phyloP scores from a whole-genome alignment of 2,329 filamentous ascomycete species.

The Aphanocladium album region DNA sequence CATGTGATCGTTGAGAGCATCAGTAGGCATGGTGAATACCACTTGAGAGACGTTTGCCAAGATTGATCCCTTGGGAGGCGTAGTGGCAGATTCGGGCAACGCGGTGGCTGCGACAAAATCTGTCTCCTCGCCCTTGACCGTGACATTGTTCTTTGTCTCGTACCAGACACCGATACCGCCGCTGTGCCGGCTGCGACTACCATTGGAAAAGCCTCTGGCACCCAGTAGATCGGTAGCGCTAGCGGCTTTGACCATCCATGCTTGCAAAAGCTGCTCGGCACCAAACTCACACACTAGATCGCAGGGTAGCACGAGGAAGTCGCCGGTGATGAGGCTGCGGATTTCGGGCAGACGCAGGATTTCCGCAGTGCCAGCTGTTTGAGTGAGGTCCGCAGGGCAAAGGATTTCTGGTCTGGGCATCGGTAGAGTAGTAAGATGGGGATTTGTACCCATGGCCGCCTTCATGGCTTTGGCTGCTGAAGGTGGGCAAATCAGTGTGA shows the following conservation, averaged over 20 bases:
- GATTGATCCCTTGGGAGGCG: conserved; percentile 52
- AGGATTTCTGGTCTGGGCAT: conserved; percentile 70
- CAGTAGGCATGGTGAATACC: conserved; percentile 81
- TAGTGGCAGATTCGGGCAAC: conserved; percentile 48
- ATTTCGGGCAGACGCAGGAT: conserved; percentile 82
- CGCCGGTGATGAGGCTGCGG: conserved; percentile 68
- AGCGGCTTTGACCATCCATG: conserved; percentile 84
- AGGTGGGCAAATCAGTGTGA: conserved; percentile 58
- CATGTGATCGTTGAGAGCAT: conserved; percentile 78
- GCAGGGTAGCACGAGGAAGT: conserved; percentile 89
- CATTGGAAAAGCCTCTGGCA: conserved; percentile 36
- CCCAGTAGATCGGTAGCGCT: conserved; percentile 60
- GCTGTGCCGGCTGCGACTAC: conserved; percentile 44
- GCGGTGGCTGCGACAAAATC: conserved; percentile 83
- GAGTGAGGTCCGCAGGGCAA: conserved; percentile 68
- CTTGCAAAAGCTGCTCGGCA: conserved; percentile 75
- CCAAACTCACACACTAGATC: conserved; percentile 88
- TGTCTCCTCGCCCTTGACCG: conserved; percentile 84
- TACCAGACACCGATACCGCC: conserved; percentile 90
- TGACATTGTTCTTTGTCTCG: conserved; percentile 69
- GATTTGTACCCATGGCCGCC: conserved; percentile 69
- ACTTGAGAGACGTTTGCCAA: conserved; percentile 67
- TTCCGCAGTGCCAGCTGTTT: conserved; percentile 85
- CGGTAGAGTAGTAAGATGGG: conserved; percentile 69
- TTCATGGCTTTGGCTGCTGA: conserved; percentile 63